Base-by-base conservation (phyloP, 179 eudicot species). In the Beta corolliflora region DNA sequence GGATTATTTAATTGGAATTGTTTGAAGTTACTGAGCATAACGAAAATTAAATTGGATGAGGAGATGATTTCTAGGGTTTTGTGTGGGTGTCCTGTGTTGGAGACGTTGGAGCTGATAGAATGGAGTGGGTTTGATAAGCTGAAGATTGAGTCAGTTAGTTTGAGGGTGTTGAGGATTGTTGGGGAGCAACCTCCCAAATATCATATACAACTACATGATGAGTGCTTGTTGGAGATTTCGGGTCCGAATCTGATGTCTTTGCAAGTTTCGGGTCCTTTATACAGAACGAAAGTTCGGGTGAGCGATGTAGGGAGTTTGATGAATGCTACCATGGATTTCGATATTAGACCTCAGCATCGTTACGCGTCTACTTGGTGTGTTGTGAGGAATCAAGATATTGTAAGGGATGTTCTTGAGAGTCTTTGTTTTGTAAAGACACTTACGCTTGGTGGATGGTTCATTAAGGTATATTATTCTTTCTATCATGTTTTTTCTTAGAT, bases 381-480 rank as follows among this genome's bases (percentile, higher is more conserved):
- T 65, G 68, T 70, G 25, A 78, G 75, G 44, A 25, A 74, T 58
- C 79, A 79, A 69, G 82, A 83, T 25, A 59, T 79, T 41, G 77
- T 70, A 14, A 79, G 66, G 78, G 85, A 79, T 3, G 82, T 83
- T 44, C 85, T 83, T 59, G 80, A 60, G 56, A 83, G 82, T 70
- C 80, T 83, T 50, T 67, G 77, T 65, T 63, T 83, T 69, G 80
- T 83, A 3, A 69, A 68, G 9, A 6, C 46, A 29, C 64, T 79
- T 72, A 83, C 82, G 1, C 21, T 83, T 59, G 85, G 82, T 53
- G 80, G 82, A 69, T 60, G 73, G 29, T 75, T 76, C 77, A 5
- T 83, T 23, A 68, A 75, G 85, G 85, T 83, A 77, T 23, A 60
- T 54, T 23, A 15, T 54, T 2, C 61, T 77, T n/a, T 82, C 9